phyloP scores from a whole-genome alignment of 345 rosid genomes.

The Garcia nutans region DNA sequence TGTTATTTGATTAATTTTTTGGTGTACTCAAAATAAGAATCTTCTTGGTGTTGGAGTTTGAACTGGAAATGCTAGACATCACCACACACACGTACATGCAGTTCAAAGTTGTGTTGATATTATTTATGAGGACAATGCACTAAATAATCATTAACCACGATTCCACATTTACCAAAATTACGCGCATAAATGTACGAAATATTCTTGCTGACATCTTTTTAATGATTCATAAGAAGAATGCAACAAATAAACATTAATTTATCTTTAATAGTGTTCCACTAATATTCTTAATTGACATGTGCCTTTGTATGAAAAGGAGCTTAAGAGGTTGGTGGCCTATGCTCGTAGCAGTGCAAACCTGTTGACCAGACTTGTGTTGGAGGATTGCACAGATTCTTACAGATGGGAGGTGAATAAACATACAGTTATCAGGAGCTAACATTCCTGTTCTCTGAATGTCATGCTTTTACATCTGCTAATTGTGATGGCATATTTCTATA shows the following conservation, averaged over 20 bases:
- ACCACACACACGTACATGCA: neutral
- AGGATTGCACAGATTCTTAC: slow-evolving; percentile 52
- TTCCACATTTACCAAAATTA: neutral
- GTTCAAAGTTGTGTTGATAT: slow-evolving; percentile 1
- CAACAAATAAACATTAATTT: neutral
- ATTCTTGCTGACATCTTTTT: neutral
- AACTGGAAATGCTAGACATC: neutral
- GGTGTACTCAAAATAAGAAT: neutral
- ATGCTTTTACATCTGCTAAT: slow-evolving; percentile 6
- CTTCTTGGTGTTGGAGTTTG: neutral
- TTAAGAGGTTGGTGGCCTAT: slow-evolving; percentile 78
- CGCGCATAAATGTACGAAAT: neutral
- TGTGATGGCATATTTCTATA: slow-evolving; percentile 4
- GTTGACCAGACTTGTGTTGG: slow-evolving; percentile 58
- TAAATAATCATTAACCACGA: neutral
- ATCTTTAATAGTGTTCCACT: neutral
- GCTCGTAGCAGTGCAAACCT: slow-evolving; percentile 84
- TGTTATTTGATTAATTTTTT: neutral
- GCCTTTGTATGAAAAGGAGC: slow-evolving; percentile 52
- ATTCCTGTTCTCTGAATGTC: slow-evolving; percentile 6
- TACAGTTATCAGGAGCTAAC: slow-evolving; percentile 2
- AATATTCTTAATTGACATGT: slow-evolving; percentile 14
- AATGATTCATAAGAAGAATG: neutral
- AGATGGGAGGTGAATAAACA: slow-evolving; percentile 78
- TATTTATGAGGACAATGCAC: neutral